These are phyloP conservation scores for Chenopodium suecicum DNA, from an alignment of 148 eudicot species.

Conservation along the genomic window DNA sequence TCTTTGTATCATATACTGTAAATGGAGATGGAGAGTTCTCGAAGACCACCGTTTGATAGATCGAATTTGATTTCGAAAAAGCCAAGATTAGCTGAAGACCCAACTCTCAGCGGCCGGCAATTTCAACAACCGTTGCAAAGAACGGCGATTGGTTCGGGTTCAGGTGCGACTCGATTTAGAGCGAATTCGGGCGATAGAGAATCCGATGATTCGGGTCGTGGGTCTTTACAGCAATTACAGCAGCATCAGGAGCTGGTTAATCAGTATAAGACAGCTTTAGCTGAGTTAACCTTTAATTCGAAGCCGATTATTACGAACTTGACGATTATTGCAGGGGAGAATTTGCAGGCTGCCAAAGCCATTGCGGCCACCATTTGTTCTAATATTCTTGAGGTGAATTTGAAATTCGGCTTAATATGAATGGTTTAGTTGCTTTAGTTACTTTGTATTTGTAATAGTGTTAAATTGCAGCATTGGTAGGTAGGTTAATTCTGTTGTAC, in stretches of 20 bases:
- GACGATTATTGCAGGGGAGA: slow-evolving; percentile 94
- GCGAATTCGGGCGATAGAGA: slow-evolving; percentile 37
- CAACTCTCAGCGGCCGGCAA: slow-evolving; percentile 30
- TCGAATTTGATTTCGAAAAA: slow-evolving; percentile 60
- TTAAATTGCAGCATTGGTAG: slow-evolving; percentile 23
- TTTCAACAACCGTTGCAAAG: slow-evolving; percentile 26
- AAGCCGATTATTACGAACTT: slow-evolving; percentile 94
- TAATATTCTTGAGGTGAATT: slow-evolving; percentile 88
- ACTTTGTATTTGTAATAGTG: slow-evolving; percentile 8
- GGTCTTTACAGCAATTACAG: slow-evolving; percentile 40
- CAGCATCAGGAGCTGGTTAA: slow-evolving; percentile 71
- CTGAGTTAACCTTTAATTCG: slow-evolving; percentile 93
- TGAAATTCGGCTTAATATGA: slow-evolving; percentile 31
- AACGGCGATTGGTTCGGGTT: slow-evolving; percentile 23
- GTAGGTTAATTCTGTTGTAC: slow-evolving; percentile 1
- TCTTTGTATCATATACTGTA: slow-evolving; percentile 15
- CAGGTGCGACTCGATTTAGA: slow-evolving; percentile 26
- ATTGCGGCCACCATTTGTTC: slow-evolving; percentile 65
- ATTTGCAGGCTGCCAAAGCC: slow-evolving; percentile 79
- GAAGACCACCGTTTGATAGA: slow-evolving; percentile 63
- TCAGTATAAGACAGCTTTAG: slow-evolving; percentile 80
- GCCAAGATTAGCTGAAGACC: slow-evolving; percentile 53
- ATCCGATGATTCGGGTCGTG: slow-evolving; percentile 45
- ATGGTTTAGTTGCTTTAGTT: slow-evolving; percentile 16
- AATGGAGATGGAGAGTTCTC: slow-evolving; percentile 77